Evolutionary conservation across 495 filamentous ascomycete species (phyloP).

Genomic region (Aspergillus asperescens): DNA sequence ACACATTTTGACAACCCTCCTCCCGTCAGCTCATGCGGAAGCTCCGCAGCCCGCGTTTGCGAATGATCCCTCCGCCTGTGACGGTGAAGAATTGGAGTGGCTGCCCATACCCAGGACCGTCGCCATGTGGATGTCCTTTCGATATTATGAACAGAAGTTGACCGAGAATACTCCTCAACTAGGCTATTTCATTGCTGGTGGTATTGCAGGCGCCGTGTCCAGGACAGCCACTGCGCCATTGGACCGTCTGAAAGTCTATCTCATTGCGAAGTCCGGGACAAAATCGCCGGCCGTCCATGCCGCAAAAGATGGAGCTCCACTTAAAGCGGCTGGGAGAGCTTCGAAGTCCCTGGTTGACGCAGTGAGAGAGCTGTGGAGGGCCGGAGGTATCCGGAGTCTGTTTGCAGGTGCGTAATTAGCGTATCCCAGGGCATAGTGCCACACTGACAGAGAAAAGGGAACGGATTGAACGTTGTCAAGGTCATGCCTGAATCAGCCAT

Average conservation of each 20-base stretch:
- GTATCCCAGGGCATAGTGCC: background rate
- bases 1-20: slow-evolving; percentile 34
- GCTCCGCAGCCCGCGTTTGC: slow-evolving; percentile 25
- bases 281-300: slow-evolving; percentile 56
- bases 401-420: slow-evolving; percentile 71
- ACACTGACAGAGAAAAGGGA: slow-evolving; percentile 59
- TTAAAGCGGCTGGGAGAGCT: slow-evolving; percentile 60
- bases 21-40: slow-evolving; percentile 40
- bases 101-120: slow-evolving; percentile 40
- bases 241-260: slow-evolving; percentile 94
- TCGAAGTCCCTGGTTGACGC: slow-evolving; percentile 67
- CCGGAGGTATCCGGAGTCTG: slow-evolving; percentile 85
- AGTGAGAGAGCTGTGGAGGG: slow-evolving; percentile 67
- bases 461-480: slow-evolving; percentile 93
- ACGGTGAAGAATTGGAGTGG: slow-evolving; percentile 44
- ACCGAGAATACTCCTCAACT: slow-evolving; percentile 60
- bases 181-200: slow-evolving; percentile 98
- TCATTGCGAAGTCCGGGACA: slow-evolving; percentile 81
- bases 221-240: slow-evolving; percentile 91
- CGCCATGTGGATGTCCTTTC: slow-evolving; percentile 46
- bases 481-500: slow-evolving; percentile 98
- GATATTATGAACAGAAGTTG: slow-evolving; percentile 53
- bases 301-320: slow-evolving; percentile 64
- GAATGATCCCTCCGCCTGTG: slow-evolving; percentile 28
- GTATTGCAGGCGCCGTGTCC: slow-evolving; percentile 84